phyloP scores from a whole-genome alignment of 441 rosid species.

The Daphne laureola region DNA sequence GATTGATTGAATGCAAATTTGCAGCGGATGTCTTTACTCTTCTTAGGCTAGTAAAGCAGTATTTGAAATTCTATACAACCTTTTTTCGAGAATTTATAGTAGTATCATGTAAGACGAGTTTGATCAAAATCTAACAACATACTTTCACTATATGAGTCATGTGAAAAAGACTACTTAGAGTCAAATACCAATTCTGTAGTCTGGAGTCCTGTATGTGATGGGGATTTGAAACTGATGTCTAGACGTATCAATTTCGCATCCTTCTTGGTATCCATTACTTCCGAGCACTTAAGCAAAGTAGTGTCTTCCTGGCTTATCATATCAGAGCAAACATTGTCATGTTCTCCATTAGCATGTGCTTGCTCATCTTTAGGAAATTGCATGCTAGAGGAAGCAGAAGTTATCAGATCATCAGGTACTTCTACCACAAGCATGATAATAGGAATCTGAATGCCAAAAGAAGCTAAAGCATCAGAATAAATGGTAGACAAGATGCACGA shows the following conservation, averaged over 20 bases:
- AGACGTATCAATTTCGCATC: slow-evolving; percentile 71
- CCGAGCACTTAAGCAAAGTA: slow-evolving; percentile 36
- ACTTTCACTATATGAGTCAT: no score
- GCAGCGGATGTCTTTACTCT: no score
- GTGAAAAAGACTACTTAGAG: neutral
- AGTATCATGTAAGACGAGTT: no score
- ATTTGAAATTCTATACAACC: no score
- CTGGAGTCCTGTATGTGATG: slow-evolving; percentile 94
- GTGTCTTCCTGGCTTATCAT: slow-evolving; percentile 44
- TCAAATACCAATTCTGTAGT: slow-evolving; percentile 78
- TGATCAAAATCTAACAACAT: no score
- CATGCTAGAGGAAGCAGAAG: slow-evolving; percentile 40
- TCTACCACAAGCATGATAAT: slow-evolving; percentile 95
- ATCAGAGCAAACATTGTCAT: slow-evolving; percentile 36
- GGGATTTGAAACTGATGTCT: slow-evolving; percentile 91
- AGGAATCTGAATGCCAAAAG: slow-evolving; percentile 59
- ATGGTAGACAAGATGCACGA: slow-evolving; percentile 16
- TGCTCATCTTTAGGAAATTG: slow-evolving; percentile 64
- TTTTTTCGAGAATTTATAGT: no score
- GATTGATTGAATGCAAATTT: no score
- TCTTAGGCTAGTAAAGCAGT: no score
- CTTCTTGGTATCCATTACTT: slow-evolving; percentile 26
- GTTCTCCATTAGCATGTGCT: slow-evolving; percentile 32
- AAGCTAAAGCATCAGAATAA: slow-evolving; percentile 17
- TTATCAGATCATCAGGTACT: slow-evolving; percentile 78